Conservation (phyloP, 2,329 filamentous ascomycete genomes). For the Xylogone sp. region DNA sequence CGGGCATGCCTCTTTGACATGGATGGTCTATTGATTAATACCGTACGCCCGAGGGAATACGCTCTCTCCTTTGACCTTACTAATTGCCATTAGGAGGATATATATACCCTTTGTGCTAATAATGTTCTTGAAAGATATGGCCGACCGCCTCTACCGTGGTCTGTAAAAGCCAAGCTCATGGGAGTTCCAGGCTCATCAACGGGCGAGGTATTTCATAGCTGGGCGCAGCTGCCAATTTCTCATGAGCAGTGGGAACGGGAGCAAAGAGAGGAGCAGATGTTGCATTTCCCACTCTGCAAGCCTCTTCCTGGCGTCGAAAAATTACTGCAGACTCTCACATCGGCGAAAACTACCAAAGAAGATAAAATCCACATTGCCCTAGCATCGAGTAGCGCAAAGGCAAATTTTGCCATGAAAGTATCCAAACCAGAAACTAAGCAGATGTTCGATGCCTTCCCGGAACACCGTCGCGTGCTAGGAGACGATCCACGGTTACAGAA, state of each 20-base stretch:
- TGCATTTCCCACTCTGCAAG: constrained; percentile 70
- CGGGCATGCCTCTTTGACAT: constrained; percentile 97
- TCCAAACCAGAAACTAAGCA: constrained; percentile 44
- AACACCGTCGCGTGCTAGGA: constrained; percentile 72
- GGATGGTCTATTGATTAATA: constrained; percentile 93
- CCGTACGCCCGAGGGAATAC: constrained; percentile 59
- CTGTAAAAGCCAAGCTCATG: constrained; percentile 79
- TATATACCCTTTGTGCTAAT: constrained; percentile 83
- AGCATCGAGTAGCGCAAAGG: constrained; percentile 62
- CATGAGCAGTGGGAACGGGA: constrained; percentile 61
- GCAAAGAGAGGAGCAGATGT: constrained; percentile 59
- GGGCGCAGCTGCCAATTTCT: constrained; percentile 81
- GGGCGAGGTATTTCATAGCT: constrained; percentile 64
- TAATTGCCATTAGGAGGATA: constrained; percentile 1
- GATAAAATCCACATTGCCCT: constrained; percentile 70
- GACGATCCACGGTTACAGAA: constrained; percentile 75
- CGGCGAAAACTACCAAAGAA: constrained; percentile 16
- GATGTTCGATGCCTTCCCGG: constrained; percentile 62
- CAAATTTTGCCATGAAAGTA: constrained; percentile 33
- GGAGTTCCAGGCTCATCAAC: constrained; percentile 34
- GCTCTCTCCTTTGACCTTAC: too few species aligned
- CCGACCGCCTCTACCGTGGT: constrained; percentile 79
- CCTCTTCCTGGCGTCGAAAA: constrained; percentile 74
- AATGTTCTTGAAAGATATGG: constrained; percentile 72
- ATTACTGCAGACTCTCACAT: constrained; percentile 57